These are phyloP conservation scores for Spergularia bocconei DNA, from an alignment of 148 eudicot species.

Conservation along the genomic window DNA sequence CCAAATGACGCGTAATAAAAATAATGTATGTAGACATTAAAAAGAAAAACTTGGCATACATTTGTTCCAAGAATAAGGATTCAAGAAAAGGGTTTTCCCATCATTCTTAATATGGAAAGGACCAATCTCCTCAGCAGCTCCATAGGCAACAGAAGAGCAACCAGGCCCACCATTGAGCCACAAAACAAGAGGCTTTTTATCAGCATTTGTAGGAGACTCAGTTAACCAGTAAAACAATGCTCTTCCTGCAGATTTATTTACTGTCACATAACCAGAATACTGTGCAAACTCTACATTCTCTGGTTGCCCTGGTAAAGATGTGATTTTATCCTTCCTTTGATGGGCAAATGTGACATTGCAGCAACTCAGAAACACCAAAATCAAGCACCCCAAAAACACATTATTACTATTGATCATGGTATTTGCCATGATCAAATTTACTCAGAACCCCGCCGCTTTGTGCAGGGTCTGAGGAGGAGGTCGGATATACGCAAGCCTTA, in stretches of 20 bases:
- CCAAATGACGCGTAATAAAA: neutral
- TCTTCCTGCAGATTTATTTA: slow-evolving; percentile 62
- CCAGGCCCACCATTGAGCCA: slow-evolving; percentile 99
- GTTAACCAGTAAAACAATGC: slow-evolving; percentile 88
- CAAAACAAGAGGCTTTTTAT: slow-evolving; percentile 66
- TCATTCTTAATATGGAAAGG: slow-evolving; percentile 69
- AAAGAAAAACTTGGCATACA: slow-evolving; percentile 40
- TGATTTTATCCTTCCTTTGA: slow-evolving; percentile 63
- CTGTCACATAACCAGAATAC: slow-evolving; percentile 85
- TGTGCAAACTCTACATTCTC: slow-evolving; percentile 56
- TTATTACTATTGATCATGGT: slow-evolving; percentile 6
- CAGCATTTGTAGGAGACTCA: slow-evolving; percentile 55
- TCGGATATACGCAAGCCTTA: slow-evolving; percentile 14
- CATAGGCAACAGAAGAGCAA: slow-evolving; percentile 92
- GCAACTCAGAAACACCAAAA: slow-evolving; percentile 25
- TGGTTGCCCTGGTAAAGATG: slow-evolving; percentile 84
- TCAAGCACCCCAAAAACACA: slow-evolving; percentile 23
- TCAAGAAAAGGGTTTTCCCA: slow-evolving; percentile 61
- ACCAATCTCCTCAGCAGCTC: slow-evolving; percentile 93
- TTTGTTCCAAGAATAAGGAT: slow-evolving; percentile 85
- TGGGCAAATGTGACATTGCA: slow-evolving; percentile 38
- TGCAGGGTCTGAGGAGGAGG: neutral
- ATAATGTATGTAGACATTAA: neutral
- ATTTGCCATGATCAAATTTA: slow-evolving; percentile 31
- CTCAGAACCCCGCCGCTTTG: slow-evolving; percentile 10